These are phyloP conservation scores for Boletus vermiculosoides DNA, from an alignment of 768 basidiomycete species.

Conservation along the genomic window DNA sequence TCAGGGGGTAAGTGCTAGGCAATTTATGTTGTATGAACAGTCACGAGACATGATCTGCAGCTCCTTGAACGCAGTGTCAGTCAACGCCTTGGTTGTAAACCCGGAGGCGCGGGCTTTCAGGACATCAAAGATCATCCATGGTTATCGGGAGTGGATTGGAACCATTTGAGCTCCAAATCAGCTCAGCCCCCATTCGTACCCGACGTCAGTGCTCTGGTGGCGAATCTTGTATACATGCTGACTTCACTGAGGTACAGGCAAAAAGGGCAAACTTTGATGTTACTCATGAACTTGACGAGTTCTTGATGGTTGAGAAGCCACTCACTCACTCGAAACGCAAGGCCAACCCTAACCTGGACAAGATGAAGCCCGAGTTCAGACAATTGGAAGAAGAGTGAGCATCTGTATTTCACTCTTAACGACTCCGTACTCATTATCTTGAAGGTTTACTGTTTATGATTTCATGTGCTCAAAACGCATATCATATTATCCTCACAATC, in stretches of 20 bases:
- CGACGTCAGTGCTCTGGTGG: slow-evolving; percentile 62
- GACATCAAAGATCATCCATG: slow-evolving; percentile 83
- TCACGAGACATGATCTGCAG: slow-evolving; percentile 40
- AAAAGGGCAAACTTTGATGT: slow-evolving; percentile 99
- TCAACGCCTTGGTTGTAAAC: slow-evolving; percentile 77
- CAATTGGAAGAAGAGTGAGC: slow-evolving; percentile 90
- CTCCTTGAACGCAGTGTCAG: slow-evolving; percentile 80
- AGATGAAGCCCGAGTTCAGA: slow-evolving; percentile 87
- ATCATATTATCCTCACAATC: slow-evolving; percentile 88
- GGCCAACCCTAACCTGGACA: slow-evolving; percentile 77
- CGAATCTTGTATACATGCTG: background rate
- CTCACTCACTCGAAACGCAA: slow-evolving; percentile 92
- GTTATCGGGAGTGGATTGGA: slow-evolving; percentile 85
- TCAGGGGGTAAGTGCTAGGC: slow-evolving; percentile 52
- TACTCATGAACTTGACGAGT: slow-evolving; percentile 95
- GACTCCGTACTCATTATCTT: slow-evolving; percentile 10
- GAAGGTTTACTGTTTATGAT: slow-evolving; percentile 90
- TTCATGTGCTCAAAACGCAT: slow-evolving; percentile 67
- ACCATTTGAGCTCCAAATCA: slow-evolving; percentile 65
- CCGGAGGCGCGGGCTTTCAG: slow-evolving; percentile 65
- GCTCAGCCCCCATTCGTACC: slow-evolving; percentile 84
- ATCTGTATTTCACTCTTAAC: background rate
- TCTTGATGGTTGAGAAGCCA: slow-evolving; percentile 97
- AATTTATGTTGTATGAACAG: background rate
- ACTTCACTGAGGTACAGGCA: slow-evolving; percentile 48